phyloP scores from a whole-genome alignment of 768 basidiomycete genomes.

The Leucosporidium creatinivorum region DNA sequence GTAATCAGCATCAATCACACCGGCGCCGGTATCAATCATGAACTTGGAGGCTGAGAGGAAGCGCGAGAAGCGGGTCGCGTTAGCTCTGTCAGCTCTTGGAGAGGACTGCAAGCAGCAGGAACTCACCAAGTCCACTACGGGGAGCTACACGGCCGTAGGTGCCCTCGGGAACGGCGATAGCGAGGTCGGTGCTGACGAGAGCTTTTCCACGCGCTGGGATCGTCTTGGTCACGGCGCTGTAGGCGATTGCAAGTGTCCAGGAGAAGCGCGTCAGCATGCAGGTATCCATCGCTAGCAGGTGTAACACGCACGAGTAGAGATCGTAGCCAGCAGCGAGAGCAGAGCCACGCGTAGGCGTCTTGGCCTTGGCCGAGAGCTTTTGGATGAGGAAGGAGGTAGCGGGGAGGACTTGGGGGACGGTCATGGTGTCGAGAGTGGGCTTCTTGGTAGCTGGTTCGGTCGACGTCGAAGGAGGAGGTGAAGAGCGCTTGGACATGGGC shows the following conservation, averaged over 20 bases:
- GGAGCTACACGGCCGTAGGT: slow-evolving; percentile 97
- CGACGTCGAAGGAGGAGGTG: slow-evolving; percentile 1
- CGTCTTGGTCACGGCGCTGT: slow-evolving; percentile 71
- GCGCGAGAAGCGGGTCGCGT: not conserved
- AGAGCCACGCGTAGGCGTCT: slow-evolving; percentile 77
- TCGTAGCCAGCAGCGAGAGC: slow-evolving; percentile 88
- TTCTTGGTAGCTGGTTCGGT: slow-evolving; percentile 7
- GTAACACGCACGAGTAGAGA: slow-evolving; percentile 65
- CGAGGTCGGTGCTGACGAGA: slow-evolving; percentile 80
- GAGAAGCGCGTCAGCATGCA: not conserved
- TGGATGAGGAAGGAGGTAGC: slow-evolving; percentile 50
- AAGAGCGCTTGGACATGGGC: slow-evolving; percentile 13
- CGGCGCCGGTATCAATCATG: slow-evolving; percentile 96
- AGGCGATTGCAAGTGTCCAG: not conserved
- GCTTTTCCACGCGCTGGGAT: slow-evolving; percentile 89
- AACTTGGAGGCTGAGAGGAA: slow-evolving; percentile 72
- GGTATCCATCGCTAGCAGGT: not conserved
- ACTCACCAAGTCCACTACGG: slow-evolving; percentile 82
- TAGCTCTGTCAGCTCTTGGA: not conserved
- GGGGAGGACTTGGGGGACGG: slow-evolving; percentile 1
- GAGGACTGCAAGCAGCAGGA: not conserved
- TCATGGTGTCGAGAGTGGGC: not conserved
- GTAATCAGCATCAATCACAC: slow-evolving; percentile 95
- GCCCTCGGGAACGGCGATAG: slow-evolving; percentile 84
- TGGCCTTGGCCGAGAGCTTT: slow-evolving; percentile 71